Percentiles rank a stretch among this genome's conserved stretches.
phyloP scores from a whole-genome alignment of 176 grass and related monocot genomes.

The Echinochloa phyllopogon region DNA sequence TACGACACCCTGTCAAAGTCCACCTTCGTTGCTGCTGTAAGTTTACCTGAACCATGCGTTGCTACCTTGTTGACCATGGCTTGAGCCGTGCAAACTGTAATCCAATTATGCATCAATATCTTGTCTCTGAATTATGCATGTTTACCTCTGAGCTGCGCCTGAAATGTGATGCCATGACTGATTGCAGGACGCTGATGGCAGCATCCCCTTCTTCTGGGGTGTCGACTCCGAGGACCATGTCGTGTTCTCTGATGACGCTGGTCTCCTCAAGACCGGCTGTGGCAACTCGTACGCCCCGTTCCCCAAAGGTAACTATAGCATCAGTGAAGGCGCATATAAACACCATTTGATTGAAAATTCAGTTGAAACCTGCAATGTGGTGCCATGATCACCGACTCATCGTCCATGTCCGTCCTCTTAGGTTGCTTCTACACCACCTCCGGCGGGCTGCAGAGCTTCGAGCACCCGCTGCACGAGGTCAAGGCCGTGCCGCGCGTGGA shows the following conservation, averaged over 20 bases:
- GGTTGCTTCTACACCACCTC: conserved; percentile 96
- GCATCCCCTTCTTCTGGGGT: conserved; percentile 88
- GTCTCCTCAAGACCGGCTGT: conserved; percentile 68
- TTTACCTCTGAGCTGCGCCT: too few relatives aligned
- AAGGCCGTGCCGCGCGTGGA: conserved; percentile 81
- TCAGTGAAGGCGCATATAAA: not conserved
- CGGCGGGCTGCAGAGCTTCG: conserved; percentile 83
- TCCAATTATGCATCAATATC: too few relatives aligned
- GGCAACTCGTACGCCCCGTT: conserved; percentile 82
- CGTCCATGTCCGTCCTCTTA: conserved; percentile 22
- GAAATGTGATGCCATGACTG: not conserved
- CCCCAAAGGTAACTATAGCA: conserved; percentile 60
- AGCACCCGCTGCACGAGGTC: conserved; percentile 84
- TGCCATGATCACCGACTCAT: not conserved
- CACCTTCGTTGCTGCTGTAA: conserved; percentile 88
- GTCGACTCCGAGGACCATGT: conserved; percentile 68
- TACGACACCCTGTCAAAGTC: conserved; percentile 78
- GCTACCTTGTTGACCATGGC: not conserved
- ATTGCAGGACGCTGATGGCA: conserved; percentile 1
- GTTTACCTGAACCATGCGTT: not conserved
- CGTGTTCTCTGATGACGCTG: conserved; percentile 65
- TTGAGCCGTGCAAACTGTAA: not conserved
- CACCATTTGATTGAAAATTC: not conserved
- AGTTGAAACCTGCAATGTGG: not conserved
- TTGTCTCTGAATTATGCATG: too few relatives aligned